phyloP scores from a whole-genome alignment of 164 flowering plant genomes.

The Magnolia sinica region DNA sequence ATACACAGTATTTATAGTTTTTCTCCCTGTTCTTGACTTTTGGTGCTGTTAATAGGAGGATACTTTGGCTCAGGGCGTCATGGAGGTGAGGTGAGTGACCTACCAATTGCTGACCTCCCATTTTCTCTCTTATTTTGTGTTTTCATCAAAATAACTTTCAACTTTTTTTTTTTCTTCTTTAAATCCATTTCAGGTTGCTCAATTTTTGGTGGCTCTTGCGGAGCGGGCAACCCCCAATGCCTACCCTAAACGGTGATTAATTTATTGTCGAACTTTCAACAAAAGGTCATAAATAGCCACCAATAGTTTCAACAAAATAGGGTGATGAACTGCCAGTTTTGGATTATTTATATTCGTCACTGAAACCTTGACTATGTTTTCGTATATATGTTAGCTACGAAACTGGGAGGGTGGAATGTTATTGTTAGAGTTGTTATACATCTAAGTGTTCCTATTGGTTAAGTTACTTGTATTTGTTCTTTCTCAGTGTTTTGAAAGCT shows the following conservation, averaged over 20 bases:
- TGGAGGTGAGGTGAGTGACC: slow-evolving; percentile 74
- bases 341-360: too few relatives aligned
- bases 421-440: too few relatives aligned
- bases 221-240: slow-evolving; percentile 57
- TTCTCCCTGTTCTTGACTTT: background rate
- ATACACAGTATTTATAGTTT: background rate
- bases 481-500: background rate
- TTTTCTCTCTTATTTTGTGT: slow-evolving; percentile 1
- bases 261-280: background rate
- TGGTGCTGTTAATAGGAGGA: slow-evolving; percentile 53
- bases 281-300: background rate
- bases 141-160: background rate
- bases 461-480: too few relatives aligned
- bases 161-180: slow-evolving; percentile 2
- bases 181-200: slow-evolving; percentile 59
- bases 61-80: slow-evolving; percentile 96
- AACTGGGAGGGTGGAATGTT: background rate
- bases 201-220: slow-evolving; percentile 91
- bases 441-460: too few relatives aligned
- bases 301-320: background rate
- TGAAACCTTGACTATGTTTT: too few relatives aligned
- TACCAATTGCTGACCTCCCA: background rate
- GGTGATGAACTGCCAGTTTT: background rate
- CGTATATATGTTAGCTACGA: background rate
- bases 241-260: slow-evolving; percentile 61